Conservation (phyloP, 371 early-diverging fungal species). For the Gilbertella persicaria region DNA sequence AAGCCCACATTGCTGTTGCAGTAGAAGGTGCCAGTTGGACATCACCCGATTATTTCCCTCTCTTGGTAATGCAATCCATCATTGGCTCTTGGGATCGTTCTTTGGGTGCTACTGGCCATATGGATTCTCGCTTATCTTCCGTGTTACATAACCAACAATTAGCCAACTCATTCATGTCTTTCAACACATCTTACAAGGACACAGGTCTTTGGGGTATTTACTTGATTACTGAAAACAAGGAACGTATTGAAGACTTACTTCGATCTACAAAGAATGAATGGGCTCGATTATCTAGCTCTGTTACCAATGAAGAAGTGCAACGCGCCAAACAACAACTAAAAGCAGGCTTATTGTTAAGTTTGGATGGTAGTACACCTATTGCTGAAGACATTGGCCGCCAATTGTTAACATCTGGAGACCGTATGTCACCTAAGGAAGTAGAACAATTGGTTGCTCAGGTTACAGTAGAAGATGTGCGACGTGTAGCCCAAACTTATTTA, state of each 20-base stretch:
- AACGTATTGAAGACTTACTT: conserved; percentile 82
- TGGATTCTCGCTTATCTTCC: conserved; percentile 85
- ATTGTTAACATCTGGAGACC: conserved; percentile 87
- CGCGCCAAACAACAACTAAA: conserved; percentile 98
- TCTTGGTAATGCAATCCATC: conserved; percentile 92
- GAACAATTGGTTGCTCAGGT: conserved; percentile 39
- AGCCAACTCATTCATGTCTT: conserved; percentile 97
- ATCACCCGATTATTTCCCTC: conserved; percentile 92
- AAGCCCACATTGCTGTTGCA: conserved; percentile 95
- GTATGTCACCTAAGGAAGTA: conserved; percentile 66
- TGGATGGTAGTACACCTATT: conserved; percentile 93
- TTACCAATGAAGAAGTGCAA: conserved; percentile 93
- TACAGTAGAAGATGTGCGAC: conserved; percentile 77
- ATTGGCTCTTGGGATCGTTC: conserved; percentile 97
- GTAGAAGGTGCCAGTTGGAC: conserved; percentile 97
- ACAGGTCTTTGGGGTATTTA: conserved; percentile 98
- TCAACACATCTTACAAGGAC: conserved; percentile 97
- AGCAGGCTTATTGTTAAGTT: conserved; percentile 83
- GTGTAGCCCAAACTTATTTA: conserved; percentile 82
- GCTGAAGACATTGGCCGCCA: conserved; percentile 98
- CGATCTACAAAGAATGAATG: conserved; percentile 90
- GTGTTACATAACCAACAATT: conserved; percentile 81
- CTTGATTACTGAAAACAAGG: conserved; percentile 81
- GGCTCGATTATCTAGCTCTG: conserved; percentile 82
- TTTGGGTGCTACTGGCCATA: conserved; percentile 82